phyloP scores from a whole-genome alignment of 352 stramenopile species.

The Phytophthora agathidicida region DNA sequence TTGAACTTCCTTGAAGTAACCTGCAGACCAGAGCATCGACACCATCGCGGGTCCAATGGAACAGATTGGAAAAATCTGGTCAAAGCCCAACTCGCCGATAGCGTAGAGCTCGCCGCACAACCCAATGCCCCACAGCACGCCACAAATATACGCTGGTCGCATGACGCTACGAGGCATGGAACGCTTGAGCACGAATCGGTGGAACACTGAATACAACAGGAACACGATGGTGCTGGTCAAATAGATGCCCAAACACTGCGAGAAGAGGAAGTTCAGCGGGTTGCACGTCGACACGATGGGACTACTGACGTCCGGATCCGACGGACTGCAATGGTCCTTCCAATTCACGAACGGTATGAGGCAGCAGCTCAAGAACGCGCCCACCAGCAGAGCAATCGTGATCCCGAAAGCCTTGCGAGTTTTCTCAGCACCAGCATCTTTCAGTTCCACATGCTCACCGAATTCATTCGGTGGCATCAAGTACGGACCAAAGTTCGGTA shows the following conservation, averaged over 20 bases:
- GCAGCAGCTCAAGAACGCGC: constrained; percentile 73
- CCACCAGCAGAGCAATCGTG: constrained; percentile 66
- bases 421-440: constrained; percentile 54
- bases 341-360: constrained; percentile 83
- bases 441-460: constrained; percentile 62
- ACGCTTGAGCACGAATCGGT: constrained; percentile 75
- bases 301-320: constrained; percentile 12
- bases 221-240: constrained; percentile 77
- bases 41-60: constrained; percentile 84
- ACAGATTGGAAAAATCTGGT: constrained; percentile 83
- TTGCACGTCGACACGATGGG: constrained; percentile 71
- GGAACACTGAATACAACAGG: constrained; percentile 78
- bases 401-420: constrained; percentile 69
- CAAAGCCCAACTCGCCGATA: constrained; percentile 75
- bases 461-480: constrained; percentile 74
- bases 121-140: constrained; percentile 75
- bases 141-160: constrained; percentile 80
- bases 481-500: constrained; percentile 86
- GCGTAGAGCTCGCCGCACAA: constrained; percentile 76
- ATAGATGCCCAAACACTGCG: constrained; percentile 85
- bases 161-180: constrained; percentile 86
- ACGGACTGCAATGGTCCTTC: constrained; percentile 63
- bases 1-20: constrained; percentile 87
- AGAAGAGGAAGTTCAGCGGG: constrained; percentile 85
- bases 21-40: constrained; percentile 85